These are phyloP conservation scores for Trichophaea hybrida DNA, from an alignment of 2,329 filamentous ascomycete species.

Conservation along the genomic window DNA sequence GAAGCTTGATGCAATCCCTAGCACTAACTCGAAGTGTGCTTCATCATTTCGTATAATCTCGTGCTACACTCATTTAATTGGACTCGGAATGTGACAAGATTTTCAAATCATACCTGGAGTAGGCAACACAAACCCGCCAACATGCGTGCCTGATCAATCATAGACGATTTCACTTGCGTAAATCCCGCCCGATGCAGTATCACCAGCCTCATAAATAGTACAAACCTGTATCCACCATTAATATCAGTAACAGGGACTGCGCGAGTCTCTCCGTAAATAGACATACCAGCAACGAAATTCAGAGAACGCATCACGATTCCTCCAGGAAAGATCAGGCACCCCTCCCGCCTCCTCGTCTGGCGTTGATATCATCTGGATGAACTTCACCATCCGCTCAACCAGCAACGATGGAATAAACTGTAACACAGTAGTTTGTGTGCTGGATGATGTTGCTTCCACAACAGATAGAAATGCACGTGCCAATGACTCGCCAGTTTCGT, in stretches of 20 bases:
- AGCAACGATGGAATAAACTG: slow-evolving; percentile 22
- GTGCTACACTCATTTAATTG: slow-evolving; percentile 10
- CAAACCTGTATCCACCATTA: slow-evolving; percentile 13
- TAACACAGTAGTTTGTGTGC: slow-evolving; percentile 8
- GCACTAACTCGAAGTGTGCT: slow-evolving; percentile 23
- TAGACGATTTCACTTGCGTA: slow-evolving; percentile 14
- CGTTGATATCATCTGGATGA: slow-evolving; percentile 10
- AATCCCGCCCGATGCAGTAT: slow-evolving; percentile 25
- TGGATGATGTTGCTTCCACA: slow-evolving; percentile 26
- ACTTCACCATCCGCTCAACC: slow-evolving; percentile 22
- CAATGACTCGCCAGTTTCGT: slow-evolving; percentile 23
- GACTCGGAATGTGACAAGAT: background rate
- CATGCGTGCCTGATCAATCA: slow-evolving; percentile 23
- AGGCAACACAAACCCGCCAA: slow-evolving; percentile 21
- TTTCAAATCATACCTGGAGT: background rate
- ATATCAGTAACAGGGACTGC: background rate
- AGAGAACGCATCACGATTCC: slow-evolving; percentile 4
- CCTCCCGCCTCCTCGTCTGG: slow-evolving; percentile 1
- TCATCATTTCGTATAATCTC: slow-evolving; percentile 25
- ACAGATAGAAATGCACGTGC: slow-evolving; percentile 24
- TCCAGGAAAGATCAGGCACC: slow-evolving; percentile 2
- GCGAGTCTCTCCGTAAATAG: background rate
- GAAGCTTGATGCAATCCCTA: slow-evolving; percentile 24
- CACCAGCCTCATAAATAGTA: slow-evolving; percentile 24
- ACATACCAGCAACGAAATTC: slow-evolving; percentile 13